Evolutionary conservation across 345 rosid genomes (phyloP).

Genomic region (Acer saccharum): DNA sequence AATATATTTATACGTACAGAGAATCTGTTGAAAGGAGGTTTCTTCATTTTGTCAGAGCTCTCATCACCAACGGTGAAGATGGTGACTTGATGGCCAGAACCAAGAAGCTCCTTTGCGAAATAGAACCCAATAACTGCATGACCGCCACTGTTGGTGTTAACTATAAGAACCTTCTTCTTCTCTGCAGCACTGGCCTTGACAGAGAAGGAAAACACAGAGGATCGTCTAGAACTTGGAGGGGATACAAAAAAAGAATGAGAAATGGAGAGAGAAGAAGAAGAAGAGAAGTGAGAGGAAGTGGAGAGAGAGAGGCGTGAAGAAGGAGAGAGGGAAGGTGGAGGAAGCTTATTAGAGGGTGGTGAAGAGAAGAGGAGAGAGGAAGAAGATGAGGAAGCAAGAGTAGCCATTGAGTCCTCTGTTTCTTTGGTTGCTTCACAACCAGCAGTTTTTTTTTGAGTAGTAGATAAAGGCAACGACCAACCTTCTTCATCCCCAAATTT

Average conservation of each 20-base stretch:
- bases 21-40: slow-evolving; percentile 85
- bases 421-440: slow-evolving; percentile 31
- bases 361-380: slow-evolving; percentile 34
- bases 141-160: slow-evolving; percentile 85
- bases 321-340: slow-evolving; percentile 32
- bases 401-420: slow-evolving; percentile 46
- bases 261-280: slow-evolving; percentile 31
- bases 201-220: slow-evolving; percentile 38
- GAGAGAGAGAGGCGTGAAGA: slow-evolving; percentile 32
- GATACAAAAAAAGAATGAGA: slow-evolving; percentile 32
- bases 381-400: slow-evolving; percentile 38
- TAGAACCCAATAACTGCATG: slow-evolving; percentile 93
- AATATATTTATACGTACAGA: slow-evolving; percentile 42
- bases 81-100: slow-evolving; percentile 75
- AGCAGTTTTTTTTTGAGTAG: slow-evolving; percentile 21
- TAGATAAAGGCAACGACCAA: slow-evolving; percentile 27
- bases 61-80: slow-evolving; percentile 84
- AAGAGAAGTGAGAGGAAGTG: slow-evolving; percentile 30
- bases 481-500: neutral
- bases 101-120: slow-evolving; percentile 84
- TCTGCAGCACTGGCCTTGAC: slow-evolving; percentile 54
- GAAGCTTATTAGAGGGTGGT: slow-evolving; percentile 31
- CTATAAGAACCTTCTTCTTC: slow-evolving; percentile 87
- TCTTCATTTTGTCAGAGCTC: slow-evolving; percentile 89
- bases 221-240: slow-evolving; percentile 25